A percentile compares a stretch with the other conserved stretches of the same genome.
These are phyloP conservation scores for Cladorrhinum samala DNA, from an alignment of 495 filamentous ascomycete genomes.

Conservation along the genomic window DNA sequence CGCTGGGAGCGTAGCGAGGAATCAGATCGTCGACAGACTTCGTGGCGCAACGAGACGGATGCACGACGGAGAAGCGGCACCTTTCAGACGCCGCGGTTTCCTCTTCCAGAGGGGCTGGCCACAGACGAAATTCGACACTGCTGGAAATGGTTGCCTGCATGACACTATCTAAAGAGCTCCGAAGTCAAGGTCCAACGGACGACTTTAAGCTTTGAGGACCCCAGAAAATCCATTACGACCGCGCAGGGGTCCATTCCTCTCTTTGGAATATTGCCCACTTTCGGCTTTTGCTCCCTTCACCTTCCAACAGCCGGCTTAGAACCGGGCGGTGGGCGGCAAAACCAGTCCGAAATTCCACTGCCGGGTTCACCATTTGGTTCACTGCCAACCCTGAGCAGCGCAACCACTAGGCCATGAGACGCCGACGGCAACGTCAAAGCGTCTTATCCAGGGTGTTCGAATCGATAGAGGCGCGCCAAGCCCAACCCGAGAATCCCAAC, in stretches of 20 bases:
- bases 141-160: slow-evolving; percentile 18
- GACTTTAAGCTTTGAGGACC: neutral
- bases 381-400: neutral
- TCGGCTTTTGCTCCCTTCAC: neutral
- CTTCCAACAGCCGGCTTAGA: slow-evolving; percentile 7
- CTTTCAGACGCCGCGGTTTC: too few species aligned
- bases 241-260: too few species aligned
- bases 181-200: neutral
- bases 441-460: neutral
- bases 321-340: neutral
- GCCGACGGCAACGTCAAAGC: neutral
- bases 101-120: neutral
- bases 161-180: slow-evolving; percentile 7
- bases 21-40: neutral
- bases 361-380: neutral
- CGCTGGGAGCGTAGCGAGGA: too few species aligned
- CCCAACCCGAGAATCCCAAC: neutral
- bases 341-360: slow-evolving; percentile 2
- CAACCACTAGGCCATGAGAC: neutral
- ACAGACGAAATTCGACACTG: neutral
- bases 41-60: slow-evolving; percentile 3
- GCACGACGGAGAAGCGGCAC: too few species aligned
- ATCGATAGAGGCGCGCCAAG: neutral
- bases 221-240: too few species aligned
- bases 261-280: neutral